These are phyloP conservation scores for Ustilaginoidea virens DNA, from an alignment of 2,329 filamentous ascomycete species.

Conservation along the genomic window DNA sequence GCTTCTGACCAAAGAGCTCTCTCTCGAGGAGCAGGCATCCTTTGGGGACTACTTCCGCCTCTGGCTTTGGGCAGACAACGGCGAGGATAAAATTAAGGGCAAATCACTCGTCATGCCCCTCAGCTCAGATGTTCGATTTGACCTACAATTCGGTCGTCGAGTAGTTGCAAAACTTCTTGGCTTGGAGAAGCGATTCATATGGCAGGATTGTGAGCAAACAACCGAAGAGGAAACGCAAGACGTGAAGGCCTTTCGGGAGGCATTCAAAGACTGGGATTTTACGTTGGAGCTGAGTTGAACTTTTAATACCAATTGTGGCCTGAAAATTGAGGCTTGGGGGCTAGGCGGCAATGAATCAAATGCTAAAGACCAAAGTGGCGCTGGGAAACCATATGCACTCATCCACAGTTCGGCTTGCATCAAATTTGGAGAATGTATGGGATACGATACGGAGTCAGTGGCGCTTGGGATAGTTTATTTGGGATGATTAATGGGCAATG, in stretches of 20 bases:
- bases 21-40: constrained; percentile 31
- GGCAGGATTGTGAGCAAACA: constrained; percentile 71
- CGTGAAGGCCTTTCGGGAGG: constrained; percentile 61
- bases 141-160: constrained; percentile 75
- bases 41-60: constrained; percentile 61
- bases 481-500: no score
- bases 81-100: constrained; percentile 40
- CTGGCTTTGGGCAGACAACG: constrained; percentile 57
- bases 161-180: constrained; percentile 80
- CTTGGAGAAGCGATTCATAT: constrained; percentile 63
- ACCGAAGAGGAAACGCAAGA: constrained; percentile 66
- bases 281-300: constrained; percentile 26
- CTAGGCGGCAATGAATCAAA: no score
- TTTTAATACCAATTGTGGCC: no score
- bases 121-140: constrained; percentile 59
- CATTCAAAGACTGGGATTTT: constrained; percentile 82
- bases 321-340: no score
- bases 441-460: no score
- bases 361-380: no score
- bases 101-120: constrained; percentile 58
- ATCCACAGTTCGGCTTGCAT: no score
- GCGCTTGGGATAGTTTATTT: no score
- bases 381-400: no score
- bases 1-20: constrained; percentile 32
- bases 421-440: no score